phyloP scores from a whole-genome alignment of 2,329 filamentous ascomycete species.

The Aplosporella prunicola region DNA sequence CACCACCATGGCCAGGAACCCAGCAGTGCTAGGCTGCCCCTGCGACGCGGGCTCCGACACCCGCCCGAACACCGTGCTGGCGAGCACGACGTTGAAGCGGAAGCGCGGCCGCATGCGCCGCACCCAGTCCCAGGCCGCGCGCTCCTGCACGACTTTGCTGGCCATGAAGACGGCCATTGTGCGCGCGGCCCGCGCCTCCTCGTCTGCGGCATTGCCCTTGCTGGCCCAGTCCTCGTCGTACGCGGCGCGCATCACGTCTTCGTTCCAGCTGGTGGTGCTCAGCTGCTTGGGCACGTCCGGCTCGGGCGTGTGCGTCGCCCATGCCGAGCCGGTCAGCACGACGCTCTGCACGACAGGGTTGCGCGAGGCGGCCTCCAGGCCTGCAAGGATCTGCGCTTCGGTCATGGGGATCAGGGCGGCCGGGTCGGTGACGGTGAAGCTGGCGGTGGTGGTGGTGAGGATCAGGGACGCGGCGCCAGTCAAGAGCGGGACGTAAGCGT shows the following conservation, averaged over 20 bases:
- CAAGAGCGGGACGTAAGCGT: neutral
- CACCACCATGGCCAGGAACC: conserved; percentile 12
- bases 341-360: conserved; percentile 1
- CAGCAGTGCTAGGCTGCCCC: conserved; percentile 12
- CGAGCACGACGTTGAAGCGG: conserved; percentile 13
- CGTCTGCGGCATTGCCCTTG: too few species aligned
- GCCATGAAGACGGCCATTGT: conserved; percentile 33
- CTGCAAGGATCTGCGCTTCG: neutral
- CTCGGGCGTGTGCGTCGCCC: neutral
- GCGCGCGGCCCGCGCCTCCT: too few species aligned
- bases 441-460: neutral
- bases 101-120: conserved; percentile 11
- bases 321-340: conserved; percentile 3
- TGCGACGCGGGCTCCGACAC: conserved; percentile 12
- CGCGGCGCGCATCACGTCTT: neutral
- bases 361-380: neutral
- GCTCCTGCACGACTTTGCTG: conserved; percentile 40
- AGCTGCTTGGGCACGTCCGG: neutral
- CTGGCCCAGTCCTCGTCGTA: neutral
- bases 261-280: neutral
- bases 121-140: conserved; percentile 13
- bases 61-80: conserved; percentile 12
- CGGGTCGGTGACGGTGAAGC: conserved; percentile 1
- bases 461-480: neutral
- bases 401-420: neutral